phyloP scores from a whole-genome alignment of 2,329 filamentous ascomycete species.

The Xylariaceae sp. region DNA sequence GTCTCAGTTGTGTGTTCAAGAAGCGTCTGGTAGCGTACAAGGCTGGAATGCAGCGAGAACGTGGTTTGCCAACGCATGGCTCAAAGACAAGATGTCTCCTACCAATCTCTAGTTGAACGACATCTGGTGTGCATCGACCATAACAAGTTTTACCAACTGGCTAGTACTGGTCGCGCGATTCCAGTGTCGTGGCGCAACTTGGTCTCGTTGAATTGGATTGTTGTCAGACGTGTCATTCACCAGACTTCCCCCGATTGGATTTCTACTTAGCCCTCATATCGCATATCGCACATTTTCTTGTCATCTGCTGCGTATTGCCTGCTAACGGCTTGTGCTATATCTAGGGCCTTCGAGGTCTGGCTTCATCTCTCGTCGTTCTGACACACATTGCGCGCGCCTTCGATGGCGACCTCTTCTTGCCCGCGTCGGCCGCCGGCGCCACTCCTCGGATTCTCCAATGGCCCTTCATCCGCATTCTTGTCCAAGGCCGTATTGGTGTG shows the following conservation, averaged over 20 bases:
- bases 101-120: not conserved
- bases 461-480: constrained; percentile 57
- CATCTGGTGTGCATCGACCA: not conserved
- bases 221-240: no score
- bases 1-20: constrained; percentile 2
- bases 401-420: constrained; percentile 48
- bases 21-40: not conserved
- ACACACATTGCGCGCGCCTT: constrained; percentile 54
- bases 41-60: not conserved
- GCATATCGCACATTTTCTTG: not conserved
- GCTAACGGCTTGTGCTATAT: constrained; percentile 3
- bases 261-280: not conserved
- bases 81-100: no score
- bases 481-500: constrained; percentile 63
- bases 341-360: constrained; percentile 55
- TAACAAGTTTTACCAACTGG: no score
- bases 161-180: no score
- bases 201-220: no score
- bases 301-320: not conserved
- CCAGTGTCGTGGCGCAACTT: no score
- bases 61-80: no score
- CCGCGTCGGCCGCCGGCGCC: constrained; percentile 42
- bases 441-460: constrained; percentile 52
- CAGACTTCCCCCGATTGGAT: not conserved
- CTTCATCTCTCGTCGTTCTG: constrained; percentile 52